Evolutionary conservation across 2,329 filamentous ascomycete species (phyloP).

Genomic region (Penicillium sp.): DNA sequence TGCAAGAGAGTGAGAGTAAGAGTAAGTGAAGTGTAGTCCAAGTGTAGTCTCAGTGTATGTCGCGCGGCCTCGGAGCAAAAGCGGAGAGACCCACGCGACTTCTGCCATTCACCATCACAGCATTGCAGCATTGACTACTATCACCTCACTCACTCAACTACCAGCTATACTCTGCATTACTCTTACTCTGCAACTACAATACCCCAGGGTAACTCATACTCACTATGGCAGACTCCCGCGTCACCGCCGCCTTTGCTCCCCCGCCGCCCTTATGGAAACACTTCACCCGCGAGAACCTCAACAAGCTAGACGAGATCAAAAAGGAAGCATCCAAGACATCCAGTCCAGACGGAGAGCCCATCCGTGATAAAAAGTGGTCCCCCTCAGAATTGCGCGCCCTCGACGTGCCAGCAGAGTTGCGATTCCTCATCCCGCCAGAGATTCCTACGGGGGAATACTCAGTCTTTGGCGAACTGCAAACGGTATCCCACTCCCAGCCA

Average conservation of each 20-base stretch:
- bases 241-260: slow-evolving; percentile 74
- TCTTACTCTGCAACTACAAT: too few species aligned
- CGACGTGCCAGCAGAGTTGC: slow-evolving; percentile 70
- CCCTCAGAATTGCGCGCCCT: slow-evolving; percentile 39
- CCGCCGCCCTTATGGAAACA: slow-evolving; percentile 89
- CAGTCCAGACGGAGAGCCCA: slow-evolving; percentile 31
- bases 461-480: slow-evolving; percentile 72
- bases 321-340: slow-evolving; percentile 40
- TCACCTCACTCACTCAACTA: too few species aligned
- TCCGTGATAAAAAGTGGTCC: slow-evolving; percentile 37
- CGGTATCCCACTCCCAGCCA: too few species aligned
- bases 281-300: slow-evolving; percentile 77
- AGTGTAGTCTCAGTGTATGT: neutral
- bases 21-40: neutral
- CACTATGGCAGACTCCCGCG: slow-evolving; percentile 68
- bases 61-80: neutral
- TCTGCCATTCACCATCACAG: too few species aligned
- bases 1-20: too few species aligned
- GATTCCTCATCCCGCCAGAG: slow-evolving; percentile 78
- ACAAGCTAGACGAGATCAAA: slow-evolving; percentile 60
- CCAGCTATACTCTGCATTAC: too few species aligned
- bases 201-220: too few species aligned
- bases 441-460: slow-evolving; percentile 75
- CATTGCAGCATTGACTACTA: too few species aligned
- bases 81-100: slow-evolving; percentile 18